Conservation (phyloP, 108 stramenopile species). For the Cylindrotheca closterium region DNA sequence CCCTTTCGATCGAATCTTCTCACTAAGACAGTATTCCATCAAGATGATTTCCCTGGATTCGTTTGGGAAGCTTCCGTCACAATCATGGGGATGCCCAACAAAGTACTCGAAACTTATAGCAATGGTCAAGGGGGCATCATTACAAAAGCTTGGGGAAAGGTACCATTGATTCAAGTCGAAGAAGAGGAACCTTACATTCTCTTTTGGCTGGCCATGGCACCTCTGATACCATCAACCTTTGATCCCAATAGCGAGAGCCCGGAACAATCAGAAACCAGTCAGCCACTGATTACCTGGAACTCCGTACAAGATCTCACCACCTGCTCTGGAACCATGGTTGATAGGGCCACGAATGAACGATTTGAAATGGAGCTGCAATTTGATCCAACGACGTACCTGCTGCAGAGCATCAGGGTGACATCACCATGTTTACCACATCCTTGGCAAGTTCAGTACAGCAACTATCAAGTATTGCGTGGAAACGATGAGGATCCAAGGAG, state of each 20-base stretch:
- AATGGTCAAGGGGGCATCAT: neutral
- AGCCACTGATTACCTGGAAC: slow-evolving; percentile 1
- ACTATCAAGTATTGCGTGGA: too few species aligned
- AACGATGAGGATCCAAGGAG: neutral
- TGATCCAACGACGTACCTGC: neutral
- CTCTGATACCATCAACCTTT: neutral
- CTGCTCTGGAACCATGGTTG: neutral
- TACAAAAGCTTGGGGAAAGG: slow-evolving; percentile 4
- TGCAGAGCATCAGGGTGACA: neutral
- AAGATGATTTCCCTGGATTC: neutral
- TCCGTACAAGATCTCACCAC: neutral
- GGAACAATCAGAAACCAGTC: neutral
- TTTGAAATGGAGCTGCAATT: neutral
- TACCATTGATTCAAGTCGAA: slow-evolving; percentile 14
- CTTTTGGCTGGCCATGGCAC: slow-evolving; percentile 5
- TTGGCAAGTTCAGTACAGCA: neutral
- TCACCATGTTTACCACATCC: neutral
- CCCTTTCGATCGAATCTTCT: neutral
- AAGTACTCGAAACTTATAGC: neutral
- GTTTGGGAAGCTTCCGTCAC: slow-evolving; percentile 2
- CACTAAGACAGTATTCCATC: neutral
- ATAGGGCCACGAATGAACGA: neutral
- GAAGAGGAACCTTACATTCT: slow-evolving; percentile 17
- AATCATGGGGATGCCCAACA: slow-evolving; percentile 10
- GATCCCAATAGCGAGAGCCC: neutral